Base-by-base conservation (phyloP, 2,329 filamentous ascomycete species). In the Cladosporium sp. region DNA sequence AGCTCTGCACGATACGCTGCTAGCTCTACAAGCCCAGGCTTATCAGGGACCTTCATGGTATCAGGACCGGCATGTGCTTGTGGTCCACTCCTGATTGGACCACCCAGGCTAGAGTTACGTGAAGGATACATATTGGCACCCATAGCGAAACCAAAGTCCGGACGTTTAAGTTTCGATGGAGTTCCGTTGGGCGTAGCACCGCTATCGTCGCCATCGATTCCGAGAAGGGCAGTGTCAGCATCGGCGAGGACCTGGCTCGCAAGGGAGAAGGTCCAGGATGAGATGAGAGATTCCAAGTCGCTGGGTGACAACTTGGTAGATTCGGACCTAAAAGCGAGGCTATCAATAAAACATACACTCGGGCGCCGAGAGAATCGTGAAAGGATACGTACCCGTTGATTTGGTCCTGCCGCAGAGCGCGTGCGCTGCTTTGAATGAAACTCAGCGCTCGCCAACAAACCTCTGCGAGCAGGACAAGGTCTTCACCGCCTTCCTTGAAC, bases 1-100 rank as follows among this genome's bases (percentile, higher is more conserved):
- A 97, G 76, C 61, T 95, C 89, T 5, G 88, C 92, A 60, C 92
- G 79, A 53, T 83, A 82, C 38, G 88, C 87, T 30, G 91, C 88
- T 19, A 97, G 74, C 49, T 94, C 86, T 62, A 94, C 86, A 0
- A 91, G 72, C 0, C 92, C 63, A 25, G 67, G 63, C 12, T 63
- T 52, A 15, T 57, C 60, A 13, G 42, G 50, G 3, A 47, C 40
- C 19, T 55, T 53, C 7, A 38, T 19, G 6, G 22, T 18, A 16
- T 48, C 56, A 2, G 43, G 30, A 11, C 50, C 55, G 18, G 59
- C 50, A 22, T 53, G 57, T 18, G 53, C 51, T 3, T 55, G 55
- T 15, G 57, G 55, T 29, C 53, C 55, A 16, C 25, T 51, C 47
- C 41, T 45, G 3, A 22, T 11, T 18, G n/a, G 47, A 5, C 40